Conservation (phyloP, 306 rosid genomes). For the Trichosanthes truncata region DNA sequence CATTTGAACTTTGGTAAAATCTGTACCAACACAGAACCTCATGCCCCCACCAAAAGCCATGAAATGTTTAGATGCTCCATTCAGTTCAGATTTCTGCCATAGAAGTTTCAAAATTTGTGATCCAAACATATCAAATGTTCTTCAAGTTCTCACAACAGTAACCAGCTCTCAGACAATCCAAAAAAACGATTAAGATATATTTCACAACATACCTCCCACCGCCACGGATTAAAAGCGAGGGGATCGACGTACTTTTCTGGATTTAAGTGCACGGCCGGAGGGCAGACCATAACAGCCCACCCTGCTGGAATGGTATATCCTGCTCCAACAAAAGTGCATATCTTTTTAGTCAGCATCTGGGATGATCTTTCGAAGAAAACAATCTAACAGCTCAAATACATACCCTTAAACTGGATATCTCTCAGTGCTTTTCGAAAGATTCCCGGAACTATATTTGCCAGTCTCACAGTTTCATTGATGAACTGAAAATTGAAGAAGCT, state of each 20-base stretch:
- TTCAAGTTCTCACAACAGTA: not conserved
- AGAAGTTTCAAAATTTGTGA: not conserved
- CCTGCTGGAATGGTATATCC: slow-evolving; percentile 87
- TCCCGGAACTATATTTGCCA: slow-evolving; percentile 94
- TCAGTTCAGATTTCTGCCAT: slow-evolving; percentile 48
- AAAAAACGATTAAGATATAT: not conserved
- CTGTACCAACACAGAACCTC: slow-evolving; percentile 98
- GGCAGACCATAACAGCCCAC: slow-evolving; percentile 96
- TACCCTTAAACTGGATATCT: slow-evolving; percentile 75
- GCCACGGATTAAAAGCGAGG: slow-evolving; percentile 65
- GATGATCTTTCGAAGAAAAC: not conserved
- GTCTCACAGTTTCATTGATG: slow-evolving; percentile 89
- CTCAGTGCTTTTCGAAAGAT: slow-evolving; percentile 74
- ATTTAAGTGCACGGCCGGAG: slow-evolving; percentile 90
- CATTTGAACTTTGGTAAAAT: slow-evolving; percentile 89
- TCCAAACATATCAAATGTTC: not conserved
- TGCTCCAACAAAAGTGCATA: slow-evolving; percentile 19
- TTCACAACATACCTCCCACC: slow-evolving; percentile 63
- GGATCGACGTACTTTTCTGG: slow-evolving; percentile 75
- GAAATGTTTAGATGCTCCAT: slow-evolving; percentile 65
- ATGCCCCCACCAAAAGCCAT: slow-evolving; percentile 99
- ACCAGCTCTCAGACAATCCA: not conserved
- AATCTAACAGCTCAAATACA: slow-evolving; percentile 3
- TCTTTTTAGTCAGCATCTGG: slow-evolving; percentile 13
- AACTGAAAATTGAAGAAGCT: slow-evolving; percentile 38